Base-by-base conservation (phyloP, 2,329 filamentous ascomycete species). In the Exophiala sp. region DNA sequence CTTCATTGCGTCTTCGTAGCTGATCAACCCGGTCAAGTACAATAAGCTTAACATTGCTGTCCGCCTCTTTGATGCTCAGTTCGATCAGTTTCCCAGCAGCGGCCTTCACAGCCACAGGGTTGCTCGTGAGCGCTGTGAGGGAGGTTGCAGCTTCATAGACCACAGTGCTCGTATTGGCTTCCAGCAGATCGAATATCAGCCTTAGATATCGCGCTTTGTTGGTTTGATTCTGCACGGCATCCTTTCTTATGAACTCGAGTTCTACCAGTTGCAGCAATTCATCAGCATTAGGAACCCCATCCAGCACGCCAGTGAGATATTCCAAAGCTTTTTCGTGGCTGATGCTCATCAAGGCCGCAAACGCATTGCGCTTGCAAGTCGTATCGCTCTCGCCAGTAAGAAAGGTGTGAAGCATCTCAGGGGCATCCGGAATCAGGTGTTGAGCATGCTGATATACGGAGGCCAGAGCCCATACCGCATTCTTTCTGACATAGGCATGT, bases 41-140 rank as follows among this genome's bases (percentile, higher is more conserved):
- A 64, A 99, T 99, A 42, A 99, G 85, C 76, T 99, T 99, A 61
- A 99, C 94, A 68, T 99, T 99, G 78, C 99, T 99, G 71, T 99
- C 94, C 0, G 94, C 87, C 73, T 97, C 94, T 75, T 95, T 96
- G 70, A 99, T 96, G 69, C 88, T 91, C 7, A 99, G 79, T 72
- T 99, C 94, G 61, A 97, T 96, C 70, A 99, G 94, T 69, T 99
- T 99, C 64, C 84, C 83, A 11, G 94, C 94, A 8, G 94, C 94
- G 21, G 94, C 94, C 75, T 97, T 99, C 55, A 99, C 92, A 14
- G 94, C 94, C 10, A 99, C 94, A 1, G 94, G 92, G 74, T 99
- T 99, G 72, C 84, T 95, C 16, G 94, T 99, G 49, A 99, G 82
- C 1, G 91, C 86, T 5, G 92, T 97, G 52, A 99, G 80, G 10